phyloP scores from a whole-genome alignment of 805 yeast genomes.

The Phaffomyces antillensis region DNA sequence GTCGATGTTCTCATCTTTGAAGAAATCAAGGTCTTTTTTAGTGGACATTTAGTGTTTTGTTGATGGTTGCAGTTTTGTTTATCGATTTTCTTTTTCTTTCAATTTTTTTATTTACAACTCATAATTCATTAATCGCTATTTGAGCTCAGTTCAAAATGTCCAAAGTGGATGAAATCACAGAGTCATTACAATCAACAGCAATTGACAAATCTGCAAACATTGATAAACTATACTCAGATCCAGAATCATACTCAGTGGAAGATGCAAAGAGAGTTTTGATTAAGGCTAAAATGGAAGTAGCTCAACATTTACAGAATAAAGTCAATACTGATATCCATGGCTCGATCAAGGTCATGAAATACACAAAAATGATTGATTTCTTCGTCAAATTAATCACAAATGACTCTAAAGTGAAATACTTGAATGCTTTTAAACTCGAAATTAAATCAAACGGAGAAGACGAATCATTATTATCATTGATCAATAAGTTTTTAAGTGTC shows the following conservation, averaged over 20 bases:
- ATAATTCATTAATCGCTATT: too few relatives aligned
- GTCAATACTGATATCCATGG: slow-evolving; percentile 4
- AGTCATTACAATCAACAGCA: not conserved
- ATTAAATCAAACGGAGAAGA: slow-evolving; percentile 1
- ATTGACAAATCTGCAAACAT: not conserved
- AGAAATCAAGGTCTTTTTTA: slow-evolving; percentile 17
- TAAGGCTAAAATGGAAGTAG: not conserved
- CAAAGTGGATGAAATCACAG: too few relatives aligned
- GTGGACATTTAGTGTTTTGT: slow-evolving; percentile 2
- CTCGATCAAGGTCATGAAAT: slow-evolving; percentile 3
- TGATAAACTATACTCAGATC: not conserved
- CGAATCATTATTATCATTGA: slow-evolving; percentile 6
- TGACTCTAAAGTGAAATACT: slow-evolving; percentile 7
- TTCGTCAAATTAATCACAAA: not conserved
- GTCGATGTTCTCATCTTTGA: slow-evolving; percentile 13
- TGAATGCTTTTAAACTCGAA: slow-evolving; percentile 2
- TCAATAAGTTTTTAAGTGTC: slow-evolving; percentile 23
- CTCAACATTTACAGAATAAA: not conserved
- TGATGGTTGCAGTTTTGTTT: not conserved
- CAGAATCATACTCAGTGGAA: not conserved
- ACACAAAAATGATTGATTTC: not conserved
- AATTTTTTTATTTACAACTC: not conserved
- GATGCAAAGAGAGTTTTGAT: not conserved
- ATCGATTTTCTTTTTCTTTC: not conserved
- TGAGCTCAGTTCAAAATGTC: not conserved